A percentile compares a stretch with the other conserved stretches of the same genome.
phyloP scores from a whole-genome alignment of 2,329 filamentous ascomycete genomes.

The Fulvia fulva region DNA sequence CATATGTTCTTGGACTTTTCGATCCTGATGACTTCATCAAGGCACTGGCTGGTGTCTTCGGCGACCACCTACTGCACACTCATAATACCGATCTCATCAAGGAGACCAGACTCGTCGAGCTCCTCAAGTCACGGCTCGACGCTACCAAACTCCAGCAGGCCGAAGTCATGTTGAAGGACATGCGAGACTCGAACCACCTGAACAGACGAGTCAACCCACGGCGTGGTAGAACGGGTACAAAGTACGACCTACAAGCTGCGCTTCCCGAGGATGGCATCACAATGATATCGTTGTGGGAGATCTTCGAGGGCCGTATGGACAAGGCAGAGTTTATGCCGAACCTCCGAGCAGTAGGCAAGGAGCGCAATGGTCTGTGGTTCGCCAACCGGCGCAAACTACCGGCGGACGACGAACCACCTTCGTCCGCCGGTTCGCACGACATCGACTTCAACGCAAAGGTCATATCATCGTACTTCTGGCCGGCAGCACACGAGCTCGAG shows the following conservation, averaged over 20 bases:
- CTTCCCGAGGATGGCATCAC: conserved; percentile 36
- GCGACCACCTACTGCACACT: conserved; percentile 67
- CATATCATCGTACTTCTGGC: conserved; percentile 91
- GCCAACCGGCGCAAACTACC: conserved; percentile 27
- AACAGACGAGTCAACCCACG: conserved; percentile 37
- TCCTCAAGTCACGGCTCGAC: conserved; percentile 85
- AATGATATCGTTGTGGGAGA: conserved; percentile 29
- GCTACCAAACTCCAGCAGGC: conserved; percentile 83
- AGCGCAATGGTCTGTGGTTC: conserved; percentile 28
- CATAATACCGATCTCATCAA: conserved; percentile 66
- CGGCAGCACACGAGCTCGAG: conserved; percentile 66
- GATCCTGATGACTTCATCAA: conserved; percentile 94
- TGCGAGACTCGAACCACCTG: conserved; percentile 72
- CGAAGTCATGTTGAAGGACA: conserved; percentile 95
- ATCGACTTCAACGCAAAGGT: conserved; percentile 56
- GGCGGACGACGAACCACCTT: conserved; percentile 8
- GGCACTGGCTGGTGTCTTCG: conserved; percentile 86
- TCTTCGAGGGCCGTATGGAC: conserved; percentile 28
- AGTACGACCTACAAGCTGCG: conserved; percentile 32
- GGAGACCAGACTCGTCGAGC: conserved; percentile 75
- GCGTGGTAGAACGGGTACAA: conserved; percentile 22
- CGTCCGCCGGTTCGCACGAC: background rate
- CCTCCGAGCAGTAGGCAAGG: conserved; percentile 27
- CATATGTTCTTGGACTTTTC: conserved; percentile 81
- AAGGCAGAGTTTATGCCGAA: conserved; percentile 24